phyloP scores from a whole-genome alignment of 2,329 filamentous ascomycete genomes.

The Nigrospora sphaerica region DNA sequence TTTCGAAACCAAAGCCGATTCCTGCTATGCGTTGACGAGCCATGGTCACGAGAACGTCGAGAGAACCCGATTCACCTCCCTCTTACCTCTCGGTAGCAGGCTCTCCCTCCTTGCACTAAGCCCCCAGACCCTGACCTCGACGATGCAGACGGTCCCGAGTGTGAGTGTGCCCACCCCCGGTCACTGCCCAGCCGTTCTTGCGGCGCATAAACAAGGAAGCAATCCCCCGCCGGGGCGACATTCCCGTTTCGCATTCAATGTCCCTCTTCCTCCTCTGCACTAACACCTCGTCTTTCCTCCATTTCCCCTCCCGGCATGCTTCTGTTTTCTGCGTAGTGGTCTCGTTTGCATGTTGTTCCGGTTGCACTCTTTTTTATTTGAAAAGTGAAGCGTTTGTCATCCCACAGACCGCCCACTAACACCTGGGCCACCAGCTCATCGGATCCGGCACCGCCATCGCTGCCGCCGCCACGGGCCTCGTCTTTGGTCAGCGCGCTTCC shows the following conservation, averaged over 20 bases:
- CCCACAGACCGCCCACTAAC: no score
- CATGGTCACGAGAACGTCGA: constrained; percentile 21
- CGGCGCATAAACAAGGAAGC: not conserved
- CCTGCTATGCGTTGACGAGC: constrained; percentile 23
- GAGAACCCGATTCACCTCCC: constrained; percentile 16
- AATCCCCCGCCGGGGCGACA: not conserved
- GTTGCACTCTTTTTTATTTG: no score
- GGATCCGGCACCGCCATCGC: constrained; percentile 55
- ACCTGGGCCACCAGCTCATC: constrained; percentile 38
- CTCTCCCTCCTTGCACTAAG: constrained; percentile 25
- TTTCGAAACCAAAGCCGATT: constrained; percentile 1
- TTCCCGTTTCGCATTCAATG: not conserved
- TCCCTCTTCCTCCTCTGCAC: no score
- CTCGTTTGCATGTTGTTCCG: no score
- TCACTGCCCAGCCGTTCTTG: not conserved
- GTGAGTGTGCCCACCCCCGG: constrained; percentile 28
- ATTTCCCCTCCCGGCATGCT: no score
- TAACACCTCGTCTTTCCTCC: no score
- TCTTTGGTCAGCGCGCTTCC: constrained; percentile 45
- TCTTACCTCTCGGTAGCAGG: constrained; percentile 22
- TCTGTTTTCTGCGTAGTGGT: no score
- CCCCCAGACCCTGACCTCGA: constrained; percentile 26
- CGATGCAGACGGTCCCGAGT: constrained; percentile 48
- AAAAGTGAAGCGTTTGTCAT: no score
- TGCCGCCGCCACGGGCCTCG: constrained; percentile 51